Evolutionary conservation across 371 early-diverging fungal genomes (phyloP).

Genomic region (Saksenaea oblongispora): DNA sequence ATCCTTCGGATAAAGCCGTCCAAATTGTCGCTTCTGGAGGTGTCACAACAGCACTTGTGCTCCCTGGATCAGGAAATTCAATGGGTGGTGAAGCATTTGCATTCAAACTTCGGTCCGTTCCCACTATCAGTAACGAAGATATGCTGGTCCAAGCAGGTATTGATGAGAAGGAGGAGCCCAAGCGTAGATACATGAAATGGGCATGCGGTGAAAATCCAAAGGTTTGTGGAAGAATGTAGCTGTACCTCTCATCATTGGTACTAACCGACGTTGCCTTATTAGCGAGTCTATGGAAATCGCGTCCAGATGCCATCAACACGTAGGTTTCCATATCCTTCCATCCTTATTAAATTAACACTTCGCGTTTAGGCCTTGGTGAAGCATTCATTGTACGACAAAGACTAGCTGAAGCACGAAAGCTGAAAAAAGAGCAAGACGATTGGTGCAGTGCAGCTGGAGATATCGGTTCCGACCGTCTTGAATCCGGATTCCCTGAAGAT

Average conservation of each 20-base stretch:
- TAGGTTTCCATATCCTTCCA: conserved; percentile 3
- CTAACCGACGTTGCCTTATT: neutral
- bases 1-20: conserved; percentile 65
- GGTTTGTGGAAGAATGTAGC: conserved; percentile 6
- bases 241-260: neutral
- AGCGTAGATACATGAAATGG: conserved; percentile 79
- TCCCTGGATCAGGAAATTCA: conserved; percentile 75
- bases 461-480: conserved; percentile 20
- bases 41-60: conserved; percentile 69
- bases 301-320: conserved; percentile 40
- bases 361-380: conserved; percentile 65
- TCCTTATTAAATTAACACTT: conserved; percentile 14
- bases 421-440: conserved; percentile 66
- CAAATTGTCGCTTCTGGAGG: conserved; percentile 71
- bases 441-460: conserved; percentile 75
- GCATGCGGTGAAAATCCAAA: conserved; percentile 85
- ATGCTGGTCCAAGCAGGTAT: conserved; percentile 63
- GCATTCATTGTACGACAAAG: conserved; percentile 70
- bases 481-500: conserved; percentile 66
- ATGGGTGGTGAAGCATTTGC: conserved; percentile 79
- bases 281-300: conserved; percentile 8
- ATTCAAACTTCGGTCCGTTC: conserved; percentile 57
- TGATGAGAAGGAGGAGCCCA: conserved; percentile 19
- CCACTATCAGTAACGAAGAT: conserved; percentile 59
- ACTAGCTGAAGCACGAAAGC: conserved; percentile 57